Evolutionary conservation across 345 rosid genomes (phyloP).

Genomic region (Salix dunnii): DNA sequence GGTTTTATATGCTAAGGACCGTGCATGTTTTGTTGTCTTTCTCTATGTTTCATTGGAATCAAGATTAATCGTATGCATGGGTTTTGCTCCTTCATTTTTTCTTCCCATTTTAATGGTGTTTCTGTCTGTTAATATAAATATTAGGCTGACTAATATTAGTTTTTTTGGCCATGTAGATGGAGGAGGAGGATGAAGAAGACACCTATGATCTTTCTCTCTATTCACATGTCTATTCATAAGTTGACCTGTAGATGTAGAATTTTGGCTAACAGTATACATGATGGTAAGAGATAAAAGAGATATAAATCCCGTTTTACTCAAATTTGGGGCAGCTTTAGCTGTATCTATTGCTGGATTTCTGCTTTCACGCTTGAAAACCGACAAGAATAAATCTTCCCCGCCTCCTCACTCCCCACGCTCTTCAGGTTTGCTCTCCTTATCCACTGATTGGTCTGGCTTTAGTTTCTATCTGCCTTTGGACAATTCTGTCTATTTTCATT

Average conservation of each 20-base stretch:
- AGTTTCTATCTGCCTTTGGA: background rate
- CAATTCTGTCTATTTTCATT: background rate
- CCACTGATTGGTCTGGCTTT: background rate
- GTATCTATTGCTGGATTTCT: slow-evolving; percentile 73
- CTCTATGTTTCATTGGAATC: background rate
- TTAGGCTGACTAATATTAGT: background rate
- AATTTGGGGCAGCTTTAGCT: slow-evolving; percentile 65
- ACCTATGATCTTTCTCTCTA: slow-evolving; percentile 11
- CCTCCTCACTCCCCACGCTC: slow-evolving; percentile 26
- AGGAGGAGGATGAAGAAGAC: slow-evolving; percentile 39
- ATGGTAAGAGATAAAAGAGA: slow-evolving; percentile 45
- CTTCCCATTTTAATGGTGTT: background rate
- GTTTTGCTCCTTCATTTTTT: background rate
- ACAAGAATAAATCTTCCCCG: slow-evolving; percentile 35
- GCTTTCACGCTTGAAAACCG: slow-evolving; percentile 45
- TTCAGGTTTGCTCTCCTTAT: slow-evolving; percentile 33
- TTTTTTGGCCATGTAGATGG: slow-evolving; percentile 39
- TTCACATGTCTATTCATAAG: background rate
- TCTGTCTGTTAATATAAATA: background rate
- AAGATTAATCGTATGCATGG: background rate
- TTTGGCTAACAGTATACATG: slow-evolving; percentile 8
- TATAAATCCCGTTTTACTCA: slow-evolving; percentile 48
- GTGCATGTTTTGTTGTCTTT: background rate
- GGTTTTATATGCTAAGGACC: background rate
- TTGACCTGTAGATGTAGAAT: background rate